Conservation (phyloP, 1,284 basidiomycete genomes). For the Cryptococcus floricola region DNA sequence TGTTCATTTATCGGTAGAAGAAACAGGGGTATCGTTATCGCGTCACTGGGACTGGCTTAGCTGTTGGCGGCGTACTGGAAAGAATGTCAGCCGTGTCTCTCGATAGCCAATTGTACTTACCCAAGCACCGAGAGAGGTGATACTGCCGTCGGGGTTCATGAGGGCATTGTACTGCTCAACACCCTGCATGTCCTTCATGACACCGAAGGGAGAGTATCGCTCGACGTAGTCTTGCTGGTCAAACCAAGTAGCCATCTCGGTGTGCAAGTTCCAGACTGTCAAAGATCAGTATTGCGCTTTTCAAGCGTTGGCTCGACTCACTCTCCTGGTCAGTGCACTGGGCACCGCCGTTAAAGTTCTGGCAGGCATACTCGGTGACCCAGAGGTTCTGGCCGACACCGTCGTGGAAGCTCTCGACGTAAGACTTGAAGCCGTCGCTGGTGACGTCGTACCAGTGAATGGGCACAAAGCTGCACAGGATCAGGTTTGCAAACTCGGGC, state of each 20-base stretch:
- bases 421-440: constrained; percentile 37
- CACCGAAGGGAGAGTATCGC: constrained; percentile 65
- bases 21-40: too few species aligned
- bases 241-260: constrained; percentile 57
- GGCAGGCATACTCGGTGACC: constrained; percentile 49
- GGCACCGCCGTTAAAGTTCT: constrained; percentile 62
- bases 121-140: constrained; percentile 44
- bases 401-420: constrained; percentile 44
- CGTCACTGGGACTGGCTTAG: not conserved
- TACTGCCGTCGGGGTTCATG: constrained; percentile 40
- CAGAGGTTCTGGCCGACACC: constrained; percentile 34
- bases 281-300: not conserved
- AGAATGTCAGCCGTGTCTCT: not conserved
- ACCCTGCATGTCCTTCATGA: constrained; percentile 64
- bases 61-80: constrained; percentile 2
- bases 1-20: not conserved
- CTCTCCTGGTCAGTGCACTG: constrained; percentile 57
- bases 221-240: constrained; percentile 57
- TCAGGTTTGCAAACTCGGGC: not conserved
- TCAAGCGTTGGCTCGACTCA: constrained; percentile 9
- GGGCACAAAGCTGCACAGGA: constrained; percentile 32
- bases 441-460: constrained; percentile 47
- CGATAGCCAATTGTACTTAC: constrained; percentile 14
- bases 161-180: constrained; percentile 62
- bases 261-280: constrained; percentile 57